Conservation (phyloP, 2,329 filamentous ascomycete genomes). For the Fulvia fulva region DNA sequence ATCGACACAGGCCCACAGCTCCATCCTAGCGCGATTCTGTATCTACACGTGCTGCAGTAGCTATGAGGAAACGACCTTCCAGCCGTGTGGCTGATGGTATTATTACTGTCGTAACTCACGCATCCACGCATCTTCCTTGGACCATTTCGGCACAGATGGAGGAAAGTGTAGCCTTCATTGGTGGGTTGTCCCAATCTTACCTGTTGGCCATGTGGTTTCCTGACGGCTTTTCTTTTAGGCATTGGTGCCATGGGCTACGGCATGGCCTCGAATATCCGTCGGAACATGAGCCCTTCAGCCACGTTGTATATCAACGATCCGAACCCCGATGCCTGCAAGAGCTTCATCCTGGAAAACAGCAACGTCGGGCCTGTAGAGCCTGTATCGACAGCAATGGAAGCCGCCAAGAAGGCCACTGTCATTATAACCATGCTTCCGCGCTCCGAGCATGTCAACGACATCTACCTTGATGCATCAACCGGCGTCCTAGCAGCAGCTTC, state of each 20-base stretch:
- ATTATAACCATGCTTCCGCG: slow-evolving; percentile 10
- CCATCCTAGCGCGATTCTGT: no score
- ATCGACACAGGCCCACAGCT: no score
- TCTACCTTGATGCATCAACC: slow-evolving; percentile 35
- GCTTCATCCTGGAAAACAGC: slow-evolving; percentile 2
- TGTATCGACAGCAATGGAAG: slow-evolving; percentile 6
- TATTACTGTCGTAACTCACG: no score
- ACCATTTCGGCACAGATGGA: background rate
- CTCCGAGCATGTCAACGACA: slow-evolving; percentile 24
- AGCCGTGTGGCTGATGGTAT: background rate
- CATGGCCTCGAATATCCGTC: slow-evolving; percentile 41
- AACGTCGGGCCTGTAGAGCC: slow-evolving; percentile 3
- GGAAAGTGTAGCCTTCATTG: background rate
- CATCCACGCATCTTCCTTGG: no score
- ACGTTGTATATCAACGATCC: slow-evolving; percentile 40
- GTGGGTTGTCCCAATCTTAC: background rate
- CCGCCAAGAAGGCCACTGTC: slow-evolving; percentile 1
- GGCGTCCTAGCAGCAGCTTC: slow-evolving; percentile 32
- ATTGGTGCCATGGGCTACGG: slow-evolving; percentile 43
- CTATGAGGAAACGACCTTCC: no score
- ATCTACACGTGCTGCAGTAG: no score
- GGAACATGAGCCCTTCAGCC: slow-evolving; percentile 32
- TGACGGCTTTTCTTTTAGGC: slow-evolving; percentile 21
- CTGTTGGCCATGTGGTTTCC: background rate
- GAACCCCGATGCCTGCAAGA: slow-evolving; percentile 18